Base-by-base conservation (phyloP, 2,329 filamentous ascomycete genomes). In the Grosmannia clavigera region DNA sequence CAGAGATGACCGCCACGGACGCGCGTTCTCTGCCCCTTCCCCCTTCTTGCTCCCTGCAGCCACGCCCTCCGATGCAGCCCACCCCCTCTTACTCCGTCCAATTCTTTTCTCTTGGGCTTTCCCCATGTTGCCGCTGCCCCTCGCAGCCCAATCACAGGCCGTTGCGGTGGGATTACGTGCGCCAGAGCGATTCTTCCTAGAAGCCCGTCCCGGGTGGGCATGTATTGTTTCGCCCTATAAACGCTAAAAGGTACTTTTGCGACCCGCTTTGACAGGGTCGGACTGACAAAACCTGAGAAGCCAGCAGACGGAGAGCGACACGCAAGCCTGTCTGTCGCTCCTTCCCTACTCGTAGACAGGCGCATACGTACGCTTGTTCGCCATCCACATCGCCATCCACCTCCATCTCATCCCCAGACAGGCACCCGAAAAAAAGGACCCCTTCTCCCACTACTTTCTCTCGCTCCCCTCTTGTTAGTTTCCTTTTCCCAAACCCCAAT, bases 281-380 rank as follows among this genome's bases (percentile, higher is more conserved):
- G 40, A 43, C 33, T 25, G 33, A 29, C 31, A 43, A 43, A 33
- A 27, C 31, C 22, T 55, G 12, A 27, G 22, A 51, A 40, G 38
- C 46, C 50, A 52, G 50, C 50, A 52, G 22, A 52, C 46, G 31
- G 31, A 33, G 38, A 51, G 54, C 35, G 53, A 59, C 60, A 64
- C 63, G 63, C 63, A 65, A 65, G 63, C 62, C 60, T 61, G 55
- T 46, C 60, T 57, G 61, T 61, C 60, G 63, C 61, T 63, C 60
- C 61, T 63, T 62, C 60, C 63, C 51, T 58, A n/a, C 51, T 52
- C 25, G 25, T 22, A 46, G 40, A 61, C 58, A 59, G 62, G 63
- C 62, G 63, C 63, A 64, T 65, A 65, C 63, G 63, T 64, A 65
- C 59, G 59, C 63, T 55, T 62, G 60, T 62, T 62, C 61, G 63